Base-by-base conservation (phyloP, 805 yeast species). In the Kodamaea hsintzibuensis region DNA sequence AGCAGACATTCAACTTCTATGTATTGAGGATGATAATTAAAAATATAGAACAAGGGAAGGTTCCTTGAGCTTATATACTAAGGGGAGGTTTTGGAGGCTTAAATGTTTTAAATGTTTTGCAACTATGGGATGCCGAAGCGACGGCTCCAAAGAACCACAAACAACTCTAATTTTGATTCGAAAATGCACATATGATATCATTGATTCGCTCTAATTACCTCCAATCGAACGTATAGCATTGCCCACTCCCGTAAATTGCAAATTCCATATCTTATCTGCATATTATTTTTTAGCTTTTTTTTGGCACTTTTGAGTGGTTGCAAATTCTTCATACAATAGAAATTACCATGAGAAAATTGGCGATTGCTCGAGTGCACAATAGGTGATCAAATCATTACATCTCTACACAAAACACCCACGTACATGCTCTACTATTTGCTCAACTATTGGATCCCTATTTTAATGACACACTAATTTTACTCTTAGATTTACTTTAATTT, bases 1-100 rank as follows among this genome's bases (percentile, higher is more conserved):
- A 40, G 44, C 44, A 40, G 48, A 48, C 51, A 48, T 48, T 30
- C 35, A 30, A 10, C 35, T 30, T 30, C 35, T 30, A 9, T 9
- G 10, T 5, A 9, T n/a, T 48, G 45, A 27, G 17, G 16, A 14
- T 42, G 25, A n/a, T 25, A 6, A 14, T 5, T 2, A 48, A 25
- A 27, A 17, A 12, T 13, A 27, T 5, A 39, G n/a, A n/a, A 19
- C 9, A 40, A 7, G 25, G 35, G 10, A 30, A 30, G 35, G 42
- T n/a, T 10, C 42, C 9, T 39, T 25, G 9, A 30, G 16, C 40
- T 30, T 48, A 48, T 48, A 48, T 25, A 48, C 44, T 40, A 8
- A n/a, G 10, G 19, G 17, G 25, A 12, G 25, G 10, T 30, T 30
- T 30, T 30, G 13, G 35, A 30, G 35, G 35, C 35, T 30, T 30